A percentile compares a stretch with the other conserved stretches of the same genome.
Conservation (phyloP, 345 rosid species). For the Citrus medica region DNA sequence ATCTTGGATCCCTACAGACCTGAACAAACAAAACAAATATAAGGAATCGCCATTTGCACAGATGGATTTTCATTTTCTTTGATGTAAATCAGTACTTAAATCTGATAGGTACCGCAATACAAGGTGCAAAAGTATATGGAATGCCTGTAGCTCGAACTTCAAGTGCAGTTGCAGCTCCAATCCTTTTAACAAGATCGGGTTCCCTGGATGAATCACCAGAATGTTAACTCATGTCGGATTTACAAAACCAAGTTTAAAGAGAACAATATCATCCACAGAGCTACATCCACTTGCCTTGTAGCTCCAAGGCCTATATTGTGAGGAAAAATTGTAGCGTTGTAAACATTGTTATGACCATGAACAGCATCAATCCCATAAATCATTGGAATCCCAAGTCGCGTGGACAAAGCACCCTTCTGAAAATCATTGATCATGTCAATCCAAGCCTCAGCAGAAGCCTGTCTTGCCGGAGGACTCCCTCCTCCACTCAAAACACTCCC, state of each 20-base stretch:
- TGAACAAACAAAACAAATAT: conserved; percentile 7
- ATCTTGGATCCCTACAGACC: conserved; percentile 98
- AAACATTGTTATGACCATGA: conserved; percentile 76
- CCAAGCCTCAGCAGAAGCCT: conserved; percentile 50
- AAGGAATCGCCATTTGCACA: background rate
- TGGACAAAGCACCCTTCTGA: conserved; percentile 55
- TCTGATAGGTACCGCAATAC: conserved; percentile 59
- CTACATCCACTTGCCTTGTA: conserved; percentile 44
- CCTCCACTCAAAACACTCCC: conserved; percentile 73
- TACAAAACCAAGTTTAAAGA: background rate
- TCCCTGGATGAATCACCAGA: conserved; percentile 45
- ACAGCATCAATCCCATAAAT: conserved; percentile 89
- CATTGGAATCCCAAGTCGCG: conserved; percentile 77
- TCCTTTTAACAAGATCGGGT: conserved; percentile 67
- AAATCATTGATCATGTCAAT: conserved; percentile 39
- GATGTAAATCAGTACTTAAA: background rate
- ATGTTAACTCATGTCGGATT: background rate
- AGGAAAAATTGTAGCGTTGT: conserved; percentile 85
- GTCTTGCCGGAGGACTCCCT: conserved; percentile 48
- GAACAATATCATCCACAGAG: background rate
- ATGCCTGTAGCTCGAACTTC: conserved; percentile 91
- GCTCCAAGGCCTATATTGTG: conserved; percentile 88
- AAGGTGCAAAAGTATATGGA: conserved; percentile 78
- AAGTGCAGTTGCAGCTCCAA: conserved; percentile 90
- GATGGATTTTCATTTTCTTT: no score